Conservation (phyloP, 2,329 filamentous ascomycete species). For the Neonectria faginata region DNA sequence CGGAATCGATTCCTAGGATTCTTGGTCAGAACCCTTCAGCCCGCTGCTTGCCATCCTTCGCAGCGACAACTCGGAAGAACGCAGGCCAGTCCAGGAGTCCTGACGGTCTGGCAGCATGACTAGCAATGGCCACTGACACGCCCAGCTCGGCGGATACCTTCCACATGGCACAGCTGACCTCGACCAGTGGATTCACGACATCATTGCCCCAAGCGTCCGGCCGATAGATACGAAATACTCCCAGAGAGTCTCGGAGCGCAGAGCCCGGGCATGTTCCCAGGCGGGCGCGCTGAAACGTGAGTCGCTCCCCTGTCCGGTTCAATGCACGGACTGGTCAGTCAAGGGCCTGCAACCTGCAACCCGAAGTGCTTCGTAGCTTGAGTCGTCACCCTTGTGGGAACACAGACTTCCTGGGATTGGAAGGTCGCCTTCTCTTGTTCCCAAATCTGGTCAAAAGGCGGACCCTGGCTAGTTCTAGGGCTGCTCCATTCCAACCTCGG, state of each 20-base stretch:
- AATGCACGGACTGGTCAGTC: slow-evolving; percentile 32
- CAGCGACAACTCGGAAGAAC: slow-evolving; percentile 2
- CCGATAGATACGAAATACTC: background rate
- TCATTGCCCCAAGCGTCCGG: slow-evolving; percentile 41
- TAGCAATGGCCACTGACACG: slow-evolving; percentile 29
- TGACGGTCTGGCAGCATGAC: slow-evolving; percentile 17
- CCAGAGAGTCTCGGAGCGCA: background rate
- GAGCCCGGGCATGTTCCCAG: slow-evolving; percentile 36
- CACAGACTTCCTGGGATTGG: slow-evolving; percentile 25
- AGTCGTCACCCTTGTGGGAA: slow-evolving; percentile 18
- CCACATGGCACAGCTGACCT: slow-evolving; percentile 34
- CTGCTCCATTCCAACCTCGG: slow-evolving; percentile 40
- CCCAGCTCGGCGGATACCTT: slow-evolving; percentile 37
- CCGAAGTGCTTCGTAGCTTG: background rate
- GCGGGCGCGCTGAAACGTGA: slow-evolving; percentile 47
- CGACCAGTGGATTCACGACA: slow-evolving; percentile 36
- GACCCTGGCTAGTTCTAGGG: slow-evolving; percentile 33
- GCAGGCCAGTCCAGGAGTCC: slow-evolving; percentile 1
- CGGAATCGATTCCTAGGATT: background rate
- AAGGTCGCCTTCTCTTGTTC: slow-evolving; percentile 26
- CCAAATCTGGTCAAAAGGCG: slow-evolving; percentile 37
- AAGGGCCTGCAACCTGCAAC: slow-evolving; percentile 14
- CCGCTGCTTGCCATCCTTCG: slow-evolving; percentile 23
- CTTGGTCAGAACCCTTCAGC: slow-evolving; percentile 19
- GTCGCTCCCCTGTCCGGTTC: slow-evolving; percentile 44